Evolutionary conservation across 805 yeast genomes (phyloP).

Genomic region (Ogataea corticis): DNA sequence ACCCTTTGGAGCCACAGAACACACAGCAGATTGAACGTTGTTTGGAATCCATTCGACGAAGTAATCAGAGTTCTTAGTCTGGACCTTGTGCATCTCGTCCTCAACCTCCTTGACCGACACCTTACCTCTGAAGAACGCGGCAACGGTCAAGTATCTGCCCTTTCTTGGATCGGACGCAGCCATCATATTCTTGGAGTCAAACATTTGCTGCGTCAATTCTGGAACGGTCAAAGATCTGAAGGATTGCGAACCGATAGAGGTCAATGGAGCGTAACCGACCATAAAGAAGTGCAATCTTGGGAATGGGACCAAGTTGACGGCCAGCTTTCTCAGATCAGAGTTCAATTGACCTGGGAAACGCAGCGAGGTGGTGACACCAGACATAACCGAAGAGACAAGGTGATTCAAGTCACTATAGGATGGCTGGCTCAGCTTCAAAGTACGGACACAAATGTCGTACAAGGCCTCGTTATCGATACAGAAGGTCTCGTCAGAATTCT

Average conservation of each 20-base stretch:
- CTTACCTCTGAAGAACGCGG: conserved; percentile 92
- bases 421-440: conserved; percentile 80
- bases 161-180: conserved; percentile 90
- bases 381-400: conserved; percentile 88
- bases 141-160: conserved; percentile 90
- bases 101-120: conserved; percentile 92
- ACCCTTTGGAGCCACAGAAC: conserved; percentile 85
- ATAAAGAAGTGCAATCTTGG: conserved; percentile 94
- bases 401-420: conserved; percentile 75
- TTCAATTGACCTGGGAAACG: conserved; percentile 95
- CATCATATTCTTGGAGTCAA: conserved; percentile 92
- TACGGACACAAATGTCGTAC: conserved; percentile 84
- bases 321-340: conserved; percentile 88
- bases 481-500: conserved; percentile 89
- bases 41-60: conserved; percentile 97
- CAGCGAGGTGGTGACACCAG: conserved; percentile 91
- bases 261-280: conserved; percentile 93
- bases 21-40: conserved; percentile 91
- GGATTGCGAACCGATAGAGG: conserved; percentile 75
- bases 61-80: conserved; percentile 75
- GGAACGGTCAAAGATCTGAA: conserved; percentile 86
- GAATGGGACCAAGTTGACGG: conserved; percentile 93
- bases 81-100: conserved; percentile 86
- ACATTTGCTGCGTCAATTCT: conserved; percentile 91
- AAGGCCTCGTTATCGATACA: conserved; percentile 94